A percentile compares a stretch with the other conserved stretches of the same genome.
Conservation (phyloP, 345 rosid genomes). For the Dimocarpus longan region DNA sequence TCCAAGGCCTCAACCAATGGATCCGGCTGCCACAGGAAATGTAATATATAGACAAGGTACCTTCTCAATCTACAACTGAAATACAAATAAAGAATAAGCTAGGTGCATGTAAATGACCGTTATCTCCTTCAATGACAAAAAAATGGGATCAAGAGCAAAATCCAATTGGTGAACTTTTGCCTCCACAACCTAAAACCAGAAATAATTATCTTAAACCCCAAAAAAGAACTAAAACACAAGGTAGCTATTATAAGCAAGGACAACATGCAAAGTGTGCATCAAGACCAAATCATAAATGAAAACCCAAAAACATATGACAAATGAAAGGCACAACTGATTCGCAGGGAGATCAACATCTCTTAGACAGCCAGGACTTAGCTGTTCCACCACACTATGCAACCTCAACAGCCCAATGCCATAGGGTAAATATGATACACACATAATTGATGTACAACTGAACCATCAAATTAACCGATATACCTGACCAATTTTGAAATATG, state of each 20-base stretch:
- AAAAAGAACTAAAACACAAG: constrained; percentile 5
- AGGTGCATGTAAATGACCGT: constrained; percentile 42
- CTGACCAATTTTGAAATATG: constrained; percentile 87
- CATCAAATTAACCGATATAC: constrained; percentile 36
- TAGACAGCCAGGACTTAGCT: constrained; percentile 5
- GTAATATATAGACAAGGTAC: background rate
- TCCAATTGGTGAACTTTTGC: constrained; percentile 94
- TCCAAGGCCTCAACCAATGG: constrained; percentile 81
- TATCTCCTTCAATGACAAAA: constrained; percentile 83
- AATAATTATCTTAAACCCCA: constrained; percentile 12
- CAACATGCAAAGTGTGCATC: background rate
- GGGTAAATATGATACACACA: background rate
- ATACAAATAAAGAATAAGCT: constrained; percentile 6
- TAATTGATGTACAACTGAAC: constrained; percentile 12
- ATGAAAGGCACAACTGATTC: background rate
- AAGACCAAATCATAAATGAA: constrained; percentile 6
- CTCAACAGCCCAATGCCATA: background rate
- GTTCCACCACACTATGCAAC: background rate
- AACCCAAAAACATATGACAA: too few species aligned
- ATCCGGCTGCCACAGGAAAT: constrained; percentile 64
- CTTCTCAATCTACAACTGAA: background rate
- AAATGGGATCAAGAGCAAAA: constrained; percentile 79
- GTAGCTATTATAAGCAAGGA: constrained; percentile 5
- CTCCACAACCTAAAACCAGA: constrained; percentile 69
- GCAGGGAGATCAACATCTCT: background rate